Evolutionary conservation across 129 eudicot genomes (phyloP).

Genomic region (Pulicaria dysenterica): DNA sequence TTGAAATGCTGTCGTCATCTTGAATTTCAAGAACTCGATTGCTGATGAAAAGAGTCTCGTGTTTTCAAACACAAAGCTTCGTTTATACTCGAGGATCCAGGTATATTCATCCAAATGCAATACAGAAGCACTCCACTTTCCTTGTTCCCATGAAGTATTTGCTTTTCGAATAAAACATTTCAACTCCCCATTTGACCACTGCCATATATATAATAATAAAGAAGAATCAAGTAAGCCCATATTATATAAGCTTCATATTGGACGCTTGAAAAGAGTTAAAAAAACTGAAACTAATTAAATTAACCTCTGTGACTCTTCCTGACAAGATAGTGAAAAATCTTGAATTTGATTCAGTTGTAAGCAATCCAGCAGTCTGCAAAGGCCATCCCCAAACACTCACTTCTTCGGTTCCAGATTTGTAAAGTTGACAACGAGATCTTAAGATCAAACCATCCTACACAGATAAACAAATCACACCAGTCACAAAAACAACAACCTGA

Average conservation of each 20-base stretch:
- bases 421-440: constrained; percentile 55
- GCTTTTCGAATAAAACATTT: constrained; percentile 36
- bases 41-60: constrained; percentile 36
- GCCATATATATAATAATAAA: constrained; percentile 10
- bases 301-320: constrained; percentile 83
- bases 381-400: constrained; percentile 98
- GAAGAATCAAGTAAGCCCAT: neutral
- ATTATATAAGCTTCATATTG: no score
- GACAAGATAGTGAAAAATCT: constrained; percentile 59
- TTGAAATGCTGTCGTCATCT: constrained; percentile 43
- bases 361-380: constrained; percentile 75
- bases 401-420: constrained; percentile 59
- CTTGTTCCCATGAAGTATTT: constrained; percentile 65
- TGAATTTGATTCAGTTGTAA: constrained; percentile 60
- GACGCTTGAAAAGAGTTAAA: no score
- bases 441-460: constrained; percentile 78
- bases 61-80: constrained; percentile 12
- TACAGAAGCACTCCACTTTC: constrained; percentile 65
- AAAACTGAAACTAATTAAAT: neutral
- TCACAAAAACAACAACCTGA: no score
- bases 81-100: constrained; percentile 56
- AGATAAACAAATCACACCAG: neutral
- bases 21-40: constrained; percentile 48
- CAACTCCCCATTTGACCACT: constrained; percentile 68
- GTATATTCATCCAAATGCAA: constrained; percentile 73